A percentile compares a stretch with the other conserved stretches of the same genome.
phyloP scores from a whole-genome alignment of 2,329 filamentous ascomycete species.

The Epichloe gansuensis region DNA sequence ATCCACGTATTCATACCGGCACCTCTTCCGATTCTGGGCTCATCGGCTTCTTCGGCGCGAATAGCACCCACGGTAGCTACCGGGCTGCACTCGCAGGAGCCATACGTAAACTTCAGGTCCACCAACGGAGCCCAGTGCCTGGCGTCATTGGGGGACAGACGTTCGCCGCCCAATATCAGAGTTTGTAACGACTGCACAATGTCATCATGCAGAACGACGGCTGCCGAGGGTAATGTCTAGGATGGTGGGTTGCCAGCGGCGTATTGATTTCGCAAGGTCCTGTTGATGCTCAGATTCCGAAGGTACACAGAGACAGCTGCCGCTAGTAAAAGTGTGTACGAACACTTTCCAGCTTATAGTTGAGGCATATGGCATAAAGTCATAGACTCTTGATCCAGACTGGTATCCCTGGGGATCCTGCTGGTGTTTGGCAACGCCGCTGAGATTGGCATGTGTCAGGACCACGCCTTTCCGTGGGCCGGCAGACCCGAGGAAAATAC shows the following conservation, averaged over 20 bases:
- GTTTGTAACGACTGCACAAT: neutral
- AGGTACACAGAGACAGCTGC: conserved; percentile 1
- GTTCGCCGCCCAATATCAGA: neutral
- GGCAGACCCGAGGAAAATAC: neutral
- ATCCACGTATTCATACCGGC: conserved; percentile 12
- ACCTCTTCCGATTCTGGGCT: conserved; percentile 5
- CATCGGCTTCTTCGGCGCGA: conserved; percentile 1
- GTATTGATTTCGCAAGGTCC: neutral
- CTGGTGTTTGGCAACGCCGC: conserved; percentile 3
- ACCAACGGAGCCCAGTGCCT: neutral
- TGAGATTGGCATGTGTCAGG: conserved; percentile 1
- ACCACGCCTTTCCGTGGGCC: neutral
- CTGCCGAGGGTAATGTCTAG: conserved; percentile 1
- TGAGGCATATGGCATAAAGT: conserved; percentile 4
- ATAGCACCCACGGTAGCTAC: neutral
- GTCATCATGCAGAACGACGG: neutral
- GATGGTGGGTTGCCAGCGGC: neutral
- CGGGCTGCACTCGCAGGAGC: neutral
- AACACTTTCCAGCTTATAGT: neutral
- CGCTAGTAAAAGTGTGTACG: neutral
- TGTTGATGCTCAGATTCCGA: neutral
- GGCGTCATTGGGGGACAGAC: neutral
- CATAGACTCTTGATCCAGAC: conserved; percentile 4
- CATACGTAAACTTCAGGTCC: conserved; percentile 1
- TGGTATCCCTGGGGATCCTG: conserved; percentile 1